phyloP scores from a whole-genome alignment of 148 eudicot genomes.

The Nepenthes gracilis region DNA sequence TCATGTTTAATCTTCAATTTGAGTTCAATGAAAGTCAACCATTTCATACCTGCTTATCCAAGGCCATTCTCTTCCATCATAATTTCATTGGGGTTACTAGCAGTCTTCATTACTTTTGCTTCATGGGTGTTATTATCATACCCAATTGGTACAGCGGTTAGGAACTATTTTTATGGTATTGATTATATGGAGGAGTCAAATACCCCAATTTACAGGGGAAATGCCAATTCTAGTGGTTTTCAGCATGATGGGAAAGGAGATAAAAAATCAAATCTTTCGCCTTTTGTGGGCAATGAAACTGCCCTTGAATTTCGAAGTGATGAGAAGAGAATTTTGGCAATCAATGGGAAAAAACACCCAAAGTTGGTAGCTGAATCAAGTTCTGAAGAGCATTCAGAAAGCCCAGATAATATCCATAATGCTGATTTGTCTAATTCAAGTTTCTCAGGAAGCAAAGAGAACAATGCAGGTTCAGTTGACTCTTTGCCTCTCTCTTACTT shows the following conservation, averaged over 20 bases:
- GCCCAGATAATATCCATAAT: neutral
- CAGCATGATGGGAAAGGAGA: neutral
- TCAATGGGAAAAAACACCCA: neutral
- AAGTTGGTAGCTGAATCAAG: neutral
- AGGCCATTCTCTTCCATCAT: constrained; percentile 43
- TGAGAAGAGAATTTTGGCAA: neutral
- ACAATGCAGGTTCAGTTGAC: constrained; percentile 7
- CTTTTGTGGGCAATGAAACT: constrained; percentile 9
- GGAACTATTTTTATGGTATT: constrained; percentile 46
- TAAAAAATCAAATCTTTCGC: neutral
- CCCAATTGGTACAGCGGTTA: constrained; percentile 57
- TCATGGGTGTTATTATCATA: constrained; percentile 56
- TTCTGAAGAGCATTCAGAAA: neutral
- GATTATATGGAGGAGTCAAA: constrained; percentile 18
- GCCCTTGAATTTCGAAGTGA: neutral
- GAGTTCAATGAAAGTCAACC: constrained; percentile 24
- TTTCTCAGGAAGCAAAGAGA: constrained; percentile 3
- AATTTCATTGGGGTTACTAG: constrained; percentile 54
- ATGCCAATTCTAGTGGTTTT: constrained; percentile 4
- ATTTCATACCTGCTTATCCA: constrained; percentile 36
- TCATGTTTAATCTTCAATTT: constrained; percentile 3
- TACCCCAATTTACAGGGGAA: constrained; percentile 11
- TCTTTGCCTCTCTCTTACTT: constrained; percentile 5
- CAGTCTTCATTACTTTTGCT: constrained; percentile 57
- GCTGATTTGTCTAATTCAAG: neutral